These are phyloP conservation scores for Geotrichum carabidarum DNA, from an alignment of 1,139 yeast species.

Conservation along the genomic window DNA sequence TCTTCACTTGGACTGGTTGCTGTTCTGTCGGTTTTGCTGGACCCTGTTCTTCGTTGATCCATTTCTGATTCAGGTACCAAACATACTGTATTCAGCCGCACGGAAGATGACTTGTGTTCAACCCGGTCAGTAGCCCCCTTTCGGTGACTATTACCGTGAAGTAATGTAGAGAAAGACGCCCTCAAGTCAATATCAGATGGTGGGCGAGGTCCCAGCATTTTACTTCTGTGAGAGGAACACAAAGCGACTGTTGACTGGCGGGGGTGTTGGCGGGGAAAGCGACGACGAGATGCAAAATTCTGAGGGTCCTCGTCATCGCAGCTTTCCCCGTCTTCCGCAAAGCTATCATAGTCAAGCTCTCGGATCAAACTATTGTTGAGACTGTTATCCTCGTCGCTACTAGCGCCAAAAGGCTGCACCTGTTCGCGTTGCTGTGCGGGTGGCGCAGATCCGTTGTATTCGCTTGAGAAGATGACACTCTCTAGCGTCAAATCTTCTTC, in stretches of 20 bases:
- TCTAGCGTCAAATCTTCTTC: slow-evolving; percentile 12
- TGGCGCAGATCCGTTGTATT: slow-evolving; percentile 8
- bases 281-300: neutral
- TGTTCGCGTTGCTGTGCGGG: neutral
- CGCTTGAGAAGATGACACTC: slow-evolving; percentile 9
- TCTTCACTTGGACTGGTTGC: neutral
- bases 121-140: neutral
- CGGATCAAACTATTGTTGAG: neutral
- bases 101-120: slow-evolving; percentile 1
- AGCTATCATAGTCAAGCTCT: neutral
- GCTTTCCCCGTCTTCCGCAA: neutral
- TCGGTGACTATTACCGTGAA: neutral
- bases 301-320: neutral
- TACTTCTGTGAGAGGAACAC: neutral
- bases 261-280: neutral
- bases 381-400: slow-evolving; percentile 1
- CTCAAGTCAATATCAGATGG: slow-evolving; percentile 9
- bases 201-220: neutral
- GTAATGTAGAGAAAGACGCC: slow-evolving; percentile 7
- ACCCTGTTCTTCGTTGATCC: slow-evolving; percentile 3
- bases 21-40: neutral
- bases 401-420: neutral
- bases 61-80: slow-evolving; percentile 13
- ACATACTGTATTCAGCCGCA: slow-evolving; percentile 9
- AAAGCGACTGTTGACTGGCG: too few relatives aligned